Base-by-base conservation (phyloP, 2,329 filamentous ascomycete genomes). In the Trichoderma sp. region DNA sequence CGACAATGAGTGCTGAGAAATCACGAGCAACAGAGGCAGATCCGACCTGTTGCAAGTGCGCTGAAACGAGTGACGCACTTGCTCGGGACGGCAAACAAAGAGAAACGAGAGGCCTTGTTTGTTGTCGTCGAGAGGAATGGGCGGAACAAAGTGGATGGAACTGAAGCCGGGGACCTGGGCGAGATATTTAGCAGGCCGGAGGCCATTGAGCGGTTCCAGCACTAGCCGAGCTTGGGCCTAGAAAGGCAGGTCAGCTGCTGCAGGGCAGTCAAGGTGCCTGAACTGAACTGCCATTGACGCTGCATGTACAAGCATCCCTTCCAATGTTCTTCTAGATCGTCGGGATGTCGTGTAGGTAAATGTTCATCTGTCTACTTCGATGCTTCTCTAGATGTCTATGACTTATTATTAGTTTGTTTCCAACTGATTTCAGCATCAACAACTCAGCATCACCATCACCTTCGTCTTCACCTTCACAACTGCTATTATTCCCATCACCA, bases 41-140 rank as follows among this genome's bases (percentile, higher is more conserved):
- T 19, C 34, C 14, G 34, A 39, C 10, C 19, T 9, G 24, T 26
- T 19, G 43, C 17, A 28, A 28, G 26, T 44, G 39, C 47, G 60
- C 60, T 47, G 45, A 50, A 39, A 63, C 51, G 59, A 55, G 54
- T 55, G 57, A 57, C 59, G 64, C 59, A 62, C 48, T 24, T 24
- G 39, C 59, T 52, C 24, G 15, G 24, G 34, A 24, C 12, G 26
- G 51, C 50, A 3, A 7, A 43, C 39, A 65, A 39, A 2, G n/a
- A 47, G 43, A 51, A 60, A 48, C 48, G 47, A 65, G 45, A 52
- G 48, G n/a, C 34, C 6, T 30, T 48, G 56, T 58, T 52, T 62
- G 47, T 54, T 52, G 54, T 60, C 15, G 26, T 26, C 34, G 50
- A 24, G 34, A 51, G 45, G 47, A 41, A 41, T 50, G 57, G 21